Evolutionary conservation across 768 basidiomycete species (phyloP).

Genomic region (Ramaria rubella): DNA sequence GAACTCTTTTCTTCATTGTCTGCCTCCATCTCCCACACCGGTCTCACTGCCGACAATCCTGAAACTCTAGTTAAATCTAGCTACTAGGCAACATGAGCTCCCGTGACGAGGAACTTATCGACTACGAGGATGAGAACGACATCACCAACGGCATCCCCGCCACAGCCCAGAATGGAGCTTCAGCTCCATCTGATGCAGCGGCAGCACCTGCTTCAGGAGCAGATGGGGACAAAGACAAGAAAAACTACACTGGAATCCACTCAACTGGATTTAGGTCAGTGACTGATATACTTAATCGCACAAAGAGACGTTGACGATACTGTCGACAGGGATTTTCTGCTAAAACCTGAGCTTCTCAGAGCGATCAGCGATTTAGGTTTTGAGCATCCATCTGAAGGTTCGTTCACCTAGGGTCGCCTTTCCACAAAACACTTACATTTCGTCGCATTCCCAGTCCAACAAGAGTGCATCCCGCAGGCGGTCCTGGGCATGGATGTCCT

Average conservation of each 20-base stretch:
- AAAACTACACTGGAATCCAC: slow-evolving; percentile 99
- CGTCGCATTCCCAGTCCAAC: slow-evolving; percentile 64
- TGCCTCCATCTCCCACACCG: neutral
- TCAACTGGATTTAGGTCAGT: slow-evolving; percentile 96
- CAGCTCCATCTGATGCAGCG: slow-evolving; percentile 22
- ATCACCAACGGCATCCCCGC: slow-evolving; percentile 52
- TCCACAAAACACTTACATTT: neutral
- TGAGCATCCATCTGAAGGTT: slow-evolving; percentile 99
- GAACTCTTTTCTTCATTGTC: neutral
- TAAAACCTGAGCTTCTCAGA: slow-evolving; percentile 94
- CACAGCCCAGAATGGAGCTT: slow-evolving; percentile 42
- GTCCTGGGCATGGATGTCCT: slow-evolving; percentile 99
- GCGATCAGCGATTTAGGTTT: slow-evolving; percentile 99
- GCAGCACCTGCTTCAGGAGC: slow-evolving; percentile 41
- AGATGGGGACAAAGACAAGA: slow-evolving; percentile 73
- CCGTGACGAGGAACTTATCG: slow-evolving; percentile 87
- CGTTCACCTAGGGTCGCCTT: slow-evolving; percentile 14
- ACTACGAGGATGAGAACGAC: slow-evolving; percentile 91
- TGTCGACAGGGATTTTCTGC: slow-evolving; percentile 80
- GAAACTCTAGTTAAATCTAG: neutral
- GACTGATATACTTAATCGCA: neutral
- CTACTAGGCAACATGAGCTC: slow-evolving; percentile 48
- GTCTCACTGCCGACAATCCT: neutral
- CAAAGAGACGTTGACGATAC: neutral
- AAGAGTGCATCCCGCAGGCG: slow-evolving; percentile 99